Evolutionary conservation across 2,329 filamentous ascomycete genomes (phyloP).

Genomic region (Monilinia fructicola): DNA sequence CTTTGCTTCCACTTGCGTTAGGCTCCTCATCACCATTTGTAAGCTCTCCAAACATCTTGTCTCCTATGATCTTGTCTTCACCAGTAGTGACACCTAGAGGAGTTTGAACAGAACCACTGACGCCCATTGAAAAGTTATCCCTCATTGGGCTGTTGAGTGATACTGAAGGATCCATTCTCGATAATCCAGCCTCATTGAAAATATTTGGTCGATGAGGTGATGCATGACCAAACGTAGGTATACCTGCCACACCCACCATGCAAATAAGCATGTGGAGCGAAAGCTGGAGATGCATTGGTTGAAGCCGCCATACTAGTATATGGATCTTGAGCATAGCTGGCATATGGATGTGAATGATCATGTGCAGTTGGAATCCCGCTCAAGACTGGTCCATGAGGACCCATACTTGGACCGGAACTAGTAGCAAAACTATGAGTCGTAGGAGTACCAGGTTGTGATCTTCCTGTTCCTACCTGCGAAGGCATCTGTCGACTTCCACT

Average conservation of each 20-base stretch:
- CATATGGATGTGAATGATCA: conserved; percentile 37
- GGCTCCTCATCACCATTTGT: conserved; percentile 36
- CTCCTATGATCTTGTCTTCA: conserved; percentile 30
- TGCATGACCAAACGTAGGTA: conserved; percentile 30
- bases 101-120: conserved; percentile 10
- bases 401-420: conserved; percentile 27
- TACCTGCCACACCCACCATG: conserved; percentile 32
- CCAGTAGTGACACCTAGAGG: conserved; percentile 12
- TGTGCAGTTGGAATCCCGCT: conserved; percentile 34
- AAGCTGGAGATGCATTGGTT: conserved; percentile 34
- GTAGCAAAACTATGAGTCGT: conserved; percentile 36
- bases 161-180: conserved; percentile 35
- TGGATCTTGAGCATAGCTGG: conserved; percentile 32
- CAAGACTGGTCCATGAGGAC: conserved; percentile 34
- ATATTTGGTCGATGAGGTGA: conserved; percentile 31
- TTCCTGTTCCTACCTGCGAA: conserved; percentile 39
- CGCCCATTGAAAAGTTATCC: conserved; percentile 31
- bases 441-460: conserved; percentile 38
- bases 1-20: conserved; percentile 3
- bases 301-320: conserved; percentile 35
- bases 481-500: conserved; percentile 34
- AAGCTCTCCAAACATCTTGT: conserved; percentile 40
- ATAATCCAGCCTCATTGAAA: conserved; percentile 36
- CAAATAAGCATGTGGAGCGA: conserved; percentile 39
- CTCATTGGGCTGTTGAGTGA: conserved; percentile 35